A percentile compares a stretch with the other conserved stretches of the same genome.
phyloP scores from a whole-genome alignment of 208 protist species.

The Leishmania martiniquensis region DNA sequence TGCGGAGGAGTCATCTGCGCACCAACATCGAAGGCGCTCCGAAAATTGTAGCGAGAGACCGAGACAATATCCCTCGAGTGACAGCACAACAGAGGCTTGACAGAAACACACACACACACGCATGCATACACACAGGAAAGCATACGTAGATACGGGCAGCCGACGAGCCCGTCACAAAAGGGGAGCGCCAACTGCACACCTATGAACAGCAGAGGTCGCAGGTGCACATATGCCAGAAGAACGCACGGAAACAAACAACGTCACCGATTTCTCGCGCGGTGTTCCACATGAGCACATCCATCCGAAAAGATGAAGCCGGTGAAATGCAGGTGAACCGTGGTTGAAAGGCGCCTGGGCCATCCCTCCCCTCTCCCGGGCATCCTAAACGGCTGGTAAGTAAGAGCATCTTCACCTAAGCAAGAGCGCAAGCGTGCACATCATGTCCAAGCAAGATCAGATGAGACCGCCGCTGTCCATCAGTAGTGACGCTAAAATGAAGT shows the following conservation, averaged over 20 bases:
- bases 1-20: neutral
- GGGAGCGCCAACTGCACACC: too few relatives aligned
- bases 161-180: too few relatives aligned
- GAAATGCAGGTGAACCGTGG: neutral
- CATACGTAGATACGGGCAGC: too few relatives aligned
- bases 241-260: neutral
- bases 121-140: neutral
- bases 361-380: neutral
- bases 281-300: too few relatives aligned
- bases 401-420: neutral
- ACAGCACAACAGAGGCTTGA: constrained; percentile 1
- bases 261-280: too few relatives aligned
- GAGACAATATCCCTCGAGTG: too few relatives aligned
- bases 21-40: neutral
- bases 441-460: neutral
- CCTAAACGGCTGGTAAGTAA: neutral
- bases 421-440: neutral
- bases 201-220: too few relatives aligned
- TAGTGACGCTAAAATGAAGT: neutral
- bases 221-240: neutral
- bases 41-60: neutral
- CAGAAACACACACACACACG: constrained; percentile 3
- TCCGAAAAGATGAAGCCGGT: neutral
- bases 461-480: neutral
- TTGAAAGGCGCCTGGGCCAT: too few relatives aligned